Evolutionary conservation across 495 filamentous ascomycete species (phyloP).

Genomic region (Hypoxylon subgilvum): DNA sequence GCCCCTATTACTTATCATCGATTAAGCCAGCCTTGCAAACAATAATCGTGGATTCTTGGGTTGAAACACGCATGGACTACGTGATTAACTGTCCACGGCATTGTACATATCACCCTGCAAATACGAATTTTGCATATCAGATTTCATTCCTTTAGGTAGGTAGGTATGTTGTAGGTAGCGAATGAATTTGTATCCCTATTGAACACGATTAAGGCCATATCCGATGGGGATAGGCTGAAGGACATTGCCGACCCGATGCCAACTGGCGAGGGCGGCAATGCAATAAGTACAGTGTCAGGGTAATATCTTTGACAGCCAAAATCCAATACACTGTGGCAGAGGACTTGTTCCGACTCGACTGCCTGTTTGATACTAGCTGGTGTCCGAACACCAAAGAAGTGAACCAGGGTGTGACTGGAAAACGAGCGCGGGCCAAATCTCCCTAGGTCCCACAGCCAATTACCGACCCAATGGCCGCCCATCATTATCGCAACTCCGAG

Average conservation of each 20-base stretch:
- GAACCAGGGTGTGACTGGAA: slow-evolving; percentile 38
- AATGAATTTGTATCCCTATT: slow-evolving; percentile 36
- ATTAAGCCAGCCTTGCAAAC: no score
- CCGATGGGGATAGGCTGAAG: slow-evolving; percentile 13
- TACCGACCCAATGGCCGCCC: slow-evolving; percentile 29
- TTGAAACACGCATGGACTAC: no score
- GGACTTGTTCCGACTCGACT: slow-evolving; percentile 26
- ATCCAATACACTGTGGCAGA: slow-evolving; percentile 22
- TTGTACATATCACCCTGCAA: no score
- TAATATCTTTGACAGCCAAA: slow-evolving; percentile 36
- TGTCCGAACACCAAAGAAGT: slow-evolving; percentile 37
- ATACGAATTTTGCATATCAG: no score
- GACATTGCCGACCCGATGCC: slow-evolving; percentile 18
- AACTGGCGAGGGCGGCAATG: slow-evolving; percentile 29
- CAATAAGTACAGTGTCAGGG: slow-evolving; percentile 34
- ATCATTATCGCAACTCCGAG: slow-evolving; percentile 39
- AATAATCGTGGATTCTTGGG: no score
- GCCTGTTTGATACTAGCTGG: slow-evolving; percentile 33
- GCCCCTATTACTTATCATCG: no score
- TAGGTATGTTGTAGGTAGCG: slow-evolving; percentile 15
- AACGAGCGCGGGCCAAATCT: slow-evolving; percentile 39
- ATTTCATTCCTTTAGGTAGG: no score
- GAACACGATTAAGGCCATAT: slow-evolving; percentile 27
- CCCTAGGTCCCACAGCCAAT: slow-evolving; percentile 20
- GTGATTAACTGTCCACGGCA: no score